Conservation (phyloP, 768 basidiomycete genomes). For the Pisolithus orientalis region DNA sequence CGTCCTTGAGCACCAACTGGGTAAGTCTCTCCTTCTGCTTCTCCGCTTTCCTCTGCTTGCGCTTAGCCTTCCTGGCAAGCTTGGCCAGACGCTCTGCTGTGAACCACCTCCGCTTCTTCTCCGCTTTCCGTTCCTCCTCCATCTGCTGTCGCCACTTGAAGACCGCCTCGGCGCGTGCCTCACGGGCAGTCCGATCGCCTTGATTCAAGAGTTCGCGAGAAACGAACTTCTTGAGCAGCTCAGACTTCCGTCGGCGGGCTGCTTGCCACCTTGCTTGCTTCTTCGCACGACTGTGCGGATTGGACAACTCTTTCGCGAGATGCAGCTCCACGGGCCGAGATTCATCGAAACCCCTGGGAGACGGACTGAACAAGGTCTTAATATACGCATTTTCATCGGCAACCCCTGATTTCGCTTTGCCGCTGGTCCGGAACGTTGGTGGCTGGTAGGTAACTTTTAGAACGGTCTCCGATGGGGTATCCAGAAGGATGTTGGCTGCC, state of each 20-base stretch:
- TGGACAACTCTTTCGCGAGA: constrained; percentile 64
- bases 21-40: constrained; percentile 50
- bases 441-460: constrained; percentile 65
- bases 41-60: constrained; percentile 38
- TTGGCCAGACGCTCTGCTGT: constrained; percentile 33
- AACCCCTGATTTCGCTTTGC: constrained; percentile 33
- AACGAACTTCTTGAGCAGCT: constrained; percentile 48
- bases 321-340: constrained; percentile 59
- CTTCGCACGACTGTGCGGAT: constrained; percentile 79
- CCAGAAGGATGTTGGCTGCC: constrained; percentile 42
- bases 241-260: constrained; percentile 40
- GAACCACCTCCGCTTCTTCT: constrained; percentile 52
- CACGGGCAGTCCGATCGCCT: constrained; percentile 52
- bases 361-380: constrained; percentile 40
- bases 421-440: constrained; percentile 37
- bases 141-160: constrained; percentile 66
- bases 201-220: constrained; percentile 48
- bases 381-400: constrained; percentile 55
- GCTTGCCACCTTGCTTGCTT: constrained; percentile 73
- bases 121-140: constrained; percentile 50
- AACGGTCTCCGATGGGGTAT: constrained; percentile 58
- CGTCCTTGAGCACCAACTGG: constrained; percentile 45
- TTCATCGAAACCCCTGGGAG: constrained; percentile 39
- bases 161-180: constrained; percentile 66
- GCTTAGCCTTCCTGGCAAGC: constrained; percentile 27